phyloP scores from a whole-genome alignment of 306 rosid species.

The Delonix regia region DNA sequence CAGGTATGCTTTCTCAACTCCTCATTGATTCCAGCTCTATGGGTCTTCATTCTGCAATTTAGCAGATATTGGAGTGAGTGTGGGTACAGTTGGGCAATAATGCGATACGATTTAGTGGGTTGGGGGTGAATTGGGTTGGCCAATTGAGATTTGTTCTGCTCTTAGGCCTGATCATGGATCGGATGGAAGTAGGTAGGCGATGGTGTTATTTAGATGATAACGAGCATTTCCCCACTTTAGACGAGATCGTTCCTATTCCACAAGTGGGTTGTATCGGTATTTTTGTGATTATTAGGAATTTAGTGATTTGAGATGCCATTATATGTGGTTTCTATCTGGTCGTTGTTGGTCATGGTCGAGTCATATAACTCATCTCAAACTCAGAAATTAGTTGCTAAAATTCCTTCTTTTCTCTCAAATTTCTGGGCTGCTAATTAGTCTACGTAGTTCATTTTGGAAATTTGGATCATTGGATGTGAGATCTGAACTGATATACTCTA shows the following conservation, averaged over 20 bases:
- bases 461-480: slow-evolving; percentile 13
- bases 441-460: slow-evolving; percentile 6
- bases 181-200: neutral
- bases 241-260: neutral
- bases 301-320: neutral
- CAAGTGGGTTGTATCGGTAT: neutral
- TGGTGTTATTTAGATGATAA: neutral
- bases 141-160: slow-evolving; percentile 10
- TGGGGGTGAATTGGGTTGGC: neutral
- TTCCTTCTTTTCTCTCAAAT: slow-evolving; percentile 12
- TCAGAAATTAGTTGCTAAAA: neutral
- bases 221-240: neutral
- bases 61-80: neutral
- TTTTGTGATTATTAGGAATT: neutral
- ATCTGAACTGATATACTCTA: neutral
- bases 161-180: slow-evolving; percentile 24
- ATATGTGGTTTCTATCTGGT: neutral
- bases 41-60: slow-evolving; percentile 1
- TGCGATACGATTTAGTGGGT: neutral
- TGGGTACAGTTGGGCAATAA: neutral
- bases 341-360: neutral
- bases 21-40: neutral
- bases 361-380: slow-evolving; percentile 7
- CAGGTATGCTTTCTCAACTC: slow-evolving; percentile 54
- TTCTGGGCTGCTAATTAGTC: neutral